Percentiles rank a stretch among this genome's conserved stretches.
Conservation (phyloP, 768 basidiomycete genomes). For the Boletales sp. region DNA sequence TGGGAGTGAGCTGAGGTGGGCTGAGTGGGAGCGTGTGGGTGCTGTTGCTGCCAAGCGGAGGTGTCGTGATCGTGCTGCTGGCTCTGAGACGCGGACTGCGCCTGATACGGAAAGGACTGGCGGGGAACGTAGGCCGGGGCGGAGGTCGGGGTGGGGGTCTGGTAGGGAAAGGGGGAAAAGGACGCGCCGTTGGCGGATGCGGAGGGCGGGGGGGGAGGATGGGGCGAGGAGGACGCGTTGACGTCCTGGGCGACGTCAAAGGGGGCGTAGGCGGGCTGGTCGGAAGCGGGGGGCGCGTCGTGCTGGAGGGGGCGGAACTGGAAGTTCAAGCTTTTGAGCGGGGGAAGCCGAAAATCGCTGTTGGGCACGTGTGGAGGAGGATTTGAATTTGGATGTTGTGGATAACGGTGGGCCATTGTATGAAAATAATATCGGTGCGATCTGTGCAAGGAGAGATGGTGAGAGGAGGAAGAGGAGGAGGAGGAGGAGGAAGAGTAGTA, state of each 20-base stretch:
- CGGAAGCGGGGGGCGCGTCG: slow-evolving; percentile 5
- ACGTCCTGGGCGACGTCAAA: slow-evolving; percentile 24
- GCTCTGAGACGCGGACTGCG: no score
- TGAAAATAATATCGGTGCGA: not conserved
- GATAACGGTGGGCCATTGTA: slow-evolving; percentile 40
- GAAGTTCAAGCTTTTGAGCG: slow-evolving; percentile 73
- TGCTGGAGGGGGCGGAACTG: slow-evolving; percentile 35
- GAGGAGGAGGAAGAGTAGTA: slow-evolving; percentile 2
- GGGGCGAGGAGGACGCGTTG: not conserved
- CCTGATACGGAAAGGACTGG: slow-evolving; percentile 14
- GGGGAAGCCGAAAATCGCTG: slow-evolving; percentile 58
- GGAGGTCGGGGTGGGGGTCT: slow-evolving; percentile 21
- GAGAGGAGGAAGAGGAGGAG: not conserved
- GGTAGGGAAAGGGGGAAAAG: slow-evolving; percentile 18
- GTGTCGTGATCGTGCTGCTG: no score
- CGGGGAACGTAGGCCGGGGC: slow-evolving; percentile 19
- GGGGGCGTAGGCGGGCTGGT: slow-evolving; percentile 8
- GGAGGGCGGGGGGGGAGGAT: not conserved
- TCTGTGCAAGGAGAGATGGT: no score
- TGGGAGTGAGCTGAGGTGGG: no score
- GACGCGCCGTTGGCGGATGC: slow-evolving; percentile 11
- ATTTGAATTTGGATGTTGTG: slow-evolving; percentile 20
- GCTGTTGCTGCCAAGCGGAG: slow-evolving; percentile 28
- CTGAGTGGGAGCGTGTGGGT: no score
- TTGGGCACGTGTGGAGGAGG: slow-evolving; percentile 35